Percentiles rank a stretch among this genome's conserved stretches.
Conservation (phyloP, 768 basidiomycete species). For the Boletus speciosus region DNA sequence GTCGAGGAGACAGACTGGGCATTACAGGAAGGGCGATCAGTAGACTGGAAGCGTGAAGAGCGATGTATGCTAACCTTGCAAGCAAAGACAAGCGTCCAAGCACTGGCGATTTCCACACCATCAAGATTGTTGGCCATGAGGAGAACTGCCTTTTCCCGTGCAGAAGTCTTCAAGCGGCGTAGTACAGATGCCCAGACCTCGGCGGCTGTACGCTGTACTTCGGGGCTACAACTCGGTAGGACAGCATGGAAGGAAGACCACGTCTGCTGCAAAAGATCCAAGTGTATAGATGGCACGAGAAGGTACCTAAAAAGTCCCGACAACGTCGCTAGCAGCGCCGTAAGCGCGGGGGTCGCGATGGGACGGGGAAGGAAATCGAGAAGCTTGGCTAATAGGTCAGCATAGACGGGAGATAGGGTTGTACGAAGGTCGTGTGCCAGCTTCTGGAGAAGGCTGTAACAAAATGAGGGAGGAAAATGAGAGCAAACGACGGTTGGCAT, state of each 20-base stretch:
- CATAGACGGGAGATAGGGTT: conserved; percentile 63
- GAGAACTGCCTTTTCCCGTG: conserved; percentile 52
- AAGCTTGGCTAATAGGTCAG: conserved; percentile 50
- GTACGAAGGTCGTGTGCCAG: conserved; percentile 78
- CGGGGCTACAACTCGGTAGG: conserved; percentile 59
- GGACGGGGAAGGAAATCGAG: conserved; percentile 54
- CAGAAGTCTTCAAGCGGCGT: conserved; percentile 62
- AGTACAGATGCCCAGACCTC: conserved; percentile 86
- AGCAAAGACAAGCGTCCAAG: conserved; percentile 74
- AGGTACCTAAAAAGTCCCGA: conserved; percentile 70
- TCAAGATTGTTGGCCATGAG: conserved; percentile 51
- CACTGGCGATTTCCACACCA: conserved; percentile 58
- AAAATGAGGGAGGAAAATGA: conserved; percentile 8
- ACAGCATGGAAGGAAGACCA: conserved; percentile 53
- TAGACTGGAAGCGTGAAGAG: not conserved
- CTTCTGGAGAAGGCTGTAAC: conserved; percentile 68
- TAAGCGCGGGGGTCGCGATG: conserved; percentile 58
- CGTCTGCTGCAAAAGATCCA: conserved; percentile 53
- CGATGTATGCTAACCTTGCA: conserved; percentile 55
- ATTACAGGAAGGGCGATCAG: not conserved
- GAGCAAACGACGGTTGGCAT: conserved; percentile 22
- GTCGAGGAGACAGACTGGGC: conserved; percentile 75
- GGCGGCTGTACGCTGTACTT: conserved; percentile 73
- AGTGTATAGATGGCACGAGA: conserved; percentile 57
- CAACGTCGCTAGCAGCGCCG: conserved; percentile 63